Base-by-base conservation (phyloP, 257 asterid genomes). In the Nicotiana noctiflora region DNA sequence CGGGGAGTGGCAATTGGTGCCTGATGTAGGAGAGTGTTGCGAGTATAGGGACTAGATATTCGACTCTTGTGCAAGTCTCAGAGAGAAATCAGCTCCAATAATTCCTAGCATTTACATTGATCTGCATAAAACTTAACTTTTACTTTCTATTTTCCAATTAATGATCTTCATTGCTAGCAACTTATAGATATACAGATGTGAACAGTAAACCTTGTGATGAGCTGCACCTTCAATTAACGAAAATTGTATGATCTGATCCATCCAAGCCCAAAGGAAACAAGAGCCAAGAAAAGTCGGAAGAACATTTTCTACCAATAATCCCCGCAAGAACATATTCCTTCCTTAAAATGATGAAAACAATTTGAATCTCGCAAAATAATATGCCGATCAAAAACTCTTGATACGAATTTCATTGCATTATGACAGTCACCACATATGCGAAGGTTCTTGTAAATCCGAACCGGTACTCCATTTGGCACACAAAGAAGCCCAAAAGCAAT, bases 351-450 rank as follows among this genome's bases (percentile, higher is more conserved):
- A 82, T 93, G 98, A 84, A 93, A 94, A 34, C 92, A 49, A 76
- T 91, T 94, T 3, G 97, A 89, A 87, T 94, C 98, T 81, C 98
- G 76, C 19, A 93, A 82, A 67, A 91, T 46, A 40, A 93, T 75
- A 80, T 84, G 85, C 10, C 92, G 82, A n/a, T 31, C 51, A 65
- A 83, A 90, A 49, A 86, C 89, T 83, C 34, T 75, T 1, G 98
- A 93, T 23, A 90, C 61, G 23, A 85, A 89, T 81, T 89, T 94
- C 92, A 89, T 89, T 2, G 93, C 93, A 9, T 85, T 79, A 62
- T 94, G 97, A 49, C 98, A 94, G 82, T 91, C 98, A 1, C 97
- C 96, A 51, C 98, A 94, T 8, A 89, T 93, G 64, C 96, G 80
- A 19, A 91, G 85, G 82, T 94, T 93, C 90, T 93, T 94, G 59